Evolutionary conservation across 2,329 filamentous ascomycete species (phyloP), one percentile per base, ranked within the genome.

Genomic region (Davidsoniella virescens): DNA sequence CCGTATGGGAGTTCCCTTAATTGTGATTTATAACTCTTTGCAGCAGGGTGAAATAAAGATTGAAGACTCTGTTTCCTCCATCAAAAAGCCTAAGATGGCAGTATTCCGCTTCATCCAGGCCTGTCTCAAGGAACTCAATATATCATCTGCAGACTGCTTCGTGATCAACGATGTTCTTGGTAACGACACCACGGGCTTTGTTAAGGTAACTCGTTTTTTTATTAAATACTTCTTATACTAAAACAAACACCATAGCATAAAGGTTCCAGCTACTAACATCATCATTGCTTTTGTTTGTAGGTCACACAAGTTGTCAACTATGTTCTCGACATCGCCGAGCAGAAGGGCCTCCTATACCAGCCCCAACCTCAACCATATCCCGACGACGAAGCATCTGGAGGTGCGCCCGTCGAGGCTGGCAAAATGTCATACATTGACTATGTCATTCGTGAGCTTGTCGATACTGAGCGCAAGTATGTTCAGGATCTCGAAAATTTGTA

Each of bases 391-490:
- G 20, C 44, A 26, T 63, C 68, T 10, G 26, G 26, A 9, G 62
- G 64, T n/a, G 65, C 67, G 3, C 53, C 58, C 3, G 54, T 51
- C 5, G 70, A 81, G 44, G 76, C 80, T 51, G 78, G 78, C 1
- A 76, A 85, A 62, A 82, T 82, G 70, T 80, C 72, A 56, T 80
- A 82, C 57, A 71, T 87, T 56, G 85, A 95, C 59, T 84, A 95
- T 63, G 87, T 96, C 54, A 77, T 98, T 41, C 80, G 84, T 60
- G 92, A 98, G 65, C 69, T 98, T 44, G 83, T 98, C 51, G 86
- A 90, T 58, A 96, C 90, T 1, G 92, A 98, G 65, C 81, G 92
- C 55, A 95, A 95, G 65, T 98, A 98, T 59, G 92, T 96, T 3
- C 88, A 96, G 63, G 92, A 98, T 68, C 68, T 98, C 49, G 90